Conservation (phyloP, 2,329 filamentous ascomycete genomes). For the Hypocrella siamensis region DNA sequence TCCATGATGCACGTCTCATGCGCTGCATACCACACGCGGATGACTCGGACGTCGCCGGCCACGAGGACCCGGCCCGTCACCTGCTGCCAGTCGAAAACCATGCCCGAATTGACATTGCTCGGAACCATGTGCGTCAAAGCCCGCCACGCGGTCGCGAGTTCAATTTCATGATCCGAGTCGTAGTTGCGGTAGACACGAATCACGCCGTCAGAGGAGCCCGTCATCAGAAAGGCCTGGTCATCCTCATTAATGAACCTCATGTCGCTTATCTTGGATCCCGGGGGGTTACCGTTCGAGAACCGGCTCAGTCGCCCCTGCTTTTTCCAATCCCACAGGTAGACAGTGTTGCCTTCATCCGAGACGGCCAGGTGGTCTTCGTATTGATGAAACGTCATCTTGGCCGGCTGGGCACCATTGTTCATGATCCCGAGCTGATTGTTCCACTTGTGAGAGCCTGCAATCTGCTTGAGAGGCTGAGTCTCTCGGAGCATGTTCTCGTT, state of each 20-base stretch:
- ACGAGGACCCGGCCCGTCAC: conserved; percentile 92
- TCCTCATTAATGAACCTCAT: conserved; percentile 98
- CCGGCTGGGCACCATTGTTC: conserved; percentile 78
- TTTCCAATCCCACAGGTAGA: conserved; percentile 91
- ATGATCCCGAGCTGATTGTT: conserved; percentile 69
- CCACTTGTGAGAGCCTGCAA: conserved; percentile 76
- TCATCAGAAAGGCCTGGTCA: conserved; percentile 87
- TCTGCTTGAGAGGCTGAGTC: conserved; percentile 84
- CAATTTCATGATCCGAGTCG: conserved; percentile 57
- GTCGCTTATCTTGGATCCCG: conserved; percentile 83
- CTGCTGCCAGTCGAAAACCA: conserved; percentile 98
- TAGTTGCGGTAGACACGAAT: conserved; percentile 90
- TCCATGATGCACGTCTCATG: conserved; percentile 87
- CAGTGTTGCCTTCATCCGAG: conserved; percentile 80
- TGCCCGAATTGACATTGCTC: conserved; percentile 83
- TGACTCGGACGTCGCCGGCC: conserved; percentile 87
- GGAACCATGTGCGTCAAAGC: conserved; percentile 88
- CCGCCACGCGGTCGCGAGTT: conserved; percentile 81
- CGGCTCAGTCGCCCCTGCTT: conserved; percentile 56
- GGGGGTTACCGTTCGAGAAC: conserved; percentile 90
- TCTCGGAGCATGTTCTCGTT: conserved; percentile 87
- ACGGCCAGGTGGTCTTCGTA: conserved; percentile 94
- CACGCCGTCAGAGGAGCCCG: conserved; percentile 87
- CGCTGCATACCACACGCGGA: conserved; percentile 89
- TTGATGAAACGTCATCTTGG: conserved; percentile 92